Evolutionary conservation across 2,329 filamentous ascomycete genomes (phyloP), one percentile per base, ranked within the genome.

Genomic region (Raffaelea deltoideospora): DNA sequence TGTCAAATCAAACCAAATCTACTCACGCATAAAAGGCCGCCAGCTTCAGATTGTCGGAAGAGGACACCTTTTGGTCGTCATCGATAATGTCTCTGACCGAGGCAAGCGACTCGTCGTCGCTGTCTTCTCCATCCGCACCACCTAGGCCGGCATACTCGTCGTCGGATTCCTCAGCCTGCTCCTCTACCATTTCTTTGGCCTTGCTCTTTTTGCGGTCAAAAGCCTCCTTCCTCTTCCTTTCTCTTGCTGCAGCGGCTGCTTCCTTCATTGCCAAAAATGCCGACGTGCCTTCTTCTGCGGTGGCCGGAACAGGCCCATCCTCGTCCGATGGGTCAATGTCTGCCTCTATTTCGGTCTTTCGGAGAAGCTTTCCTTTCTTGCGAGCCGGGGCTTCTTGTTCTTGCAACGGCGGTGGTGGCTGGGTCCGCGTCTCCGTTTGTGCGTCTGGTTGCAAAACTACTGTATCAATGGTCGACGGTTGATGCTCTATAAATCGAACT

Each of bases 71-170:
- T 39, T 72, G 75, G 19, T 79, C 74, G 50, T 96, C 87, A 49
- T 90, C 82, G 51, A 98, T 94, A 74, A 98, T 92, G 43, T 85
- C 77, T 47, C 80, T 72, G 43, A 90, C 72, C 8, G 81, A 68
- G 11, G 57, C 72, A 22, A 76, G 76, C 39, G 82, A 80, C 41
- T 83, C 72, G 40, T 86, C 81, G 38, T 78, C 79, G 31, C 71
- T 79, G 45, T 88, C 84, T 46, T 96, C 88, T 41, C 88, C 87
- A 55, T 87, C 88, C 10, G 66, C 79, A 43, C 90, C 90, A 46
- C 90, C 90, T 10, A 98, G 66, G 5, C 90, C 90, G 28, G 87
- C 88, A 54, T 96, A 98, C 56, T 98, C 90, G 53, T 98, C 90
- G 53, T 98, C 92, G 0, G 90, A 98, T 58, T 98, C 90, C 49